phyloP scores from a whole-genome alignment of 768 basidiomycete species.

The Boletus eberwhitei region DNA sequence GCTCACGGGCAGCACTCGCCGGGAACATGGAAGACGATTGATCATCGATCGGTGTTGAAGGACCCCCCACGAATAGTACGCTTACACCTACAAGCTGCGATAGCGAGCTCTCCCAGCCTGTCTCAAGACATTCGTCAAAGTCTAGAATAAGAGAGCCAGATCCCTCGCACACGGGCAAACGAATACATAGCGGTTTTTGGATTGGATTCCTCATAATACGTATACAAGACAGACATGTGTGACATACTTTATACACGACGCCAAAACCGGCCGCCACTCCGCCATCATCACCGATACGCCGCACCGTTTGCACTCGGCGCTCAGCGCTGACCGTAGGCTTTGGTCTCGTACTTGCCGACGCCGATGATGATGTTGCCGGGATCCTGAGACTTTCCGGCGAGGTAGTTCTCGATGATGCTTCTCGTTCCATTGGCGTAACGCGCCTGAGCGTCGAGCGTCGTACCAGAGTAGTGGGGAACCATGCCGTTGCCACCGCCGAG shows the following conservation, averaged over 20 bases:
- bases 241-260: not conserved
- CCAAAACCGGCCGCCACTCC: not conserved
- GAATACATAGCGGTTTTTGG: not conserved
- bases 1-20: not conserved
- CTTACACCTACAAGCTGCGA: not conserved
- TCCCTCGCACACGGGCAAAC: not conserved
- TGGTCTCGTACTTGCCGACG: constrained; percentile 51
- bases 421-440: constrained; percentile 76
- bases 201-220: not conserved
- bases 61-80: not conserved
- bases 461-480: constrained; percentile 85
- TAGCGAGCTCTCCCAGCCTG: not conserved
- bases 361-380: constrained; percentile 81
- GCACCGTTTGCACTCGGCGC: not conserved
- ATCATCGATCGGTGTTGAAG: not conserved
- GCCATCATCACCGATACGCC: not conserved
- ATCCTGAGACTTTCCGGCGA: constrained; percentile 62
- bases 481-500: constrained; percentile 87
- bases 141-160: not conserved
- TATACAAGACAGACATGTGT: not conserved
- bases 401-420: constrained; percentile 70
- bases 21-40: not conserved
- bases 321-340: constrained; percentile 38
- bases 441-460: constrained; percentile 84
- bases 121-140: not conserved